Conservation (phyloP, 1,284 basidiomycete species). For the Cutaneotrichosporon dermatis region DNA sequence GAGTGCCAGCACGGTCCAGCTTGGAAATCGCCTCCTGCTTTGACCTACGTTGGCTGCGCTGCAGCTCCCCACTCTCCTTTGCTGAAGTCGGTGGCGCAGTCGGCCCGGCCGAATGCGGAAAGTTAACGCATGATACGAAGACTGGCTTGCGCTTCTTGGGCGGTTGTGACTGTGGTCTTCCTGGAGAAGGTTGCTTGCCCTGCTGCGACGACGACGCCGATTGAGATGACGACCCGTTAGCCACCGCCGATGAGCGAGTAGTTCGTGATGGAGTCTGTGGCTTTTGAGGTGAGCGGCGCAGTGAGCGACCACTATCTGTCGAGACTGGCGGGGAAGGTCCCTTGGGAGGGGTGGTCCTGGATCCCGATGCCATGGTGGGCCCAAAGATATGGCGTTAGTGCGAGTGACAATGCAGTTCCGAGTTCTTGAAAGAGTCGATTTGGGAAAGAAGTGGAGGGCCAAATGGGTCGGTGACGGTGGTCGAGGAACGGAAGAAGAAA, state of each 20-base stretch:
- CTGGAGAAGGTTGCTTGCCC: conserved; percentile 1
- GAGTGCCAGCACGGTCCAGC: conserved; percentile 37
- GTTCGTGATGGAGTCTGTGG: conserved; percentile 14
- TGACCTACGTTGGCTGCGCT: conserved; percentile 36
- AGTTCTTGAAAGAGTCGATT: background rate
- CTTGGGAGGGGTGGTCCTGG: conserved; percentile 3
- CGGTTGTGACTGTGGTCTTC: background rate
- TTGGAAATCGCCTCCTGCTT: conserved; percentile 42
- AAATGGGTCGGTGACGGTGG: too few relatives aligned
- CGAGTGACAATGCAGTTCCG: background rate
- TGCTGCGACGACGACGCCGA: conserved; percentile 1
- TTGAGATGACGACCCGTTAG: background rate
- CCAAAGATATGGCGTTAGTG: background rate
- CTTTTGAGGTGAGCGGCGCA: conserved; percentile 15
- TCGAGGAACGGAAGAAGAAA: too few relatives aligned
- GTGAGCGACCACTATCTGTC: conserved; percentile 3
- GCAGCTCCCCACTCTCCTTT: conserved; percentile 24
- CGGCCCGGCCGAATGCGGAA: conserved; percentile 28
- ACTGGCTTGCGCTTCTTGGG: conserved; percentile 24
- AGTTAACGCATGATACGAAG: conserved; percentile 37
- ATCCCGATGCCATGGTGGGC: conserved; percentile 9
- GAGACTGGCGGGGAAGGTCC: conserved; percentile 14
- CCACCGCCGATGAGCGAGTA: conserved; percentile 11
- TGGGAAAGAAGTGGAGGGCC: too few relatives aligned
- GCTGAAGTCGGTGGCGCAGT: conserved; percentile 5